phyloP scores from a whole-genome alignment of 176 grass and related monocot genomes.

The Tillandsia leiboldiana region DNA sequence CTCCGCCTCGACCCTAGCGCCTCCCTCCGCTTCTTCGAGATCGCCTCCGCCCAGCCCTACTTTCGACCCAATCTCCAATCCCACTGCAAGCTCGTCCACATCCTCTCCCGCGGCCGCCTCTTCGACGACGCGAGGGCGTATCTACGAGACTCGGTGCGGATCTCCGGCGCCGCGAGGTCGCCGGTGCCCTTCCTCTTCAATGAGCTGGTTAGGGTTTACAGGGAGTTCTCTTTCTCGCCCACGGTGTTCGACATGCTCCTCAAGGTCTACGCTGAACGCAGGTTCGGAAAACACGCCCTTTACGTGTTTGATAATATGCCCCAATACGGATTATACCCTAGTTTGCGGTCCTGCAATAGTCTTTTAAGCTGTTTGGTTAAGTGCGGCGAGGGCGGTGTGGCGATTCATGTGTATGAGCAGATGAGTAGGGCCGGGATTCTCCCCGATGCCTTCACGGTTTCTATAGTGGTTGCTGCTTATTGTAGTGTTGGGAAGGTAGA shows the following conservation, averaged over 20 bases:
- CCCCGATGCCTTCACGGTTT: conserved; percentile 58
- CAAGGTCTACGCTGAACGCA: conserved; percentile 37
- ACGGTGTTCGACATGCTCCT: conserved; percentile 77
- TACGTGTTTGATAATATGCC: conserved; percentile 81
- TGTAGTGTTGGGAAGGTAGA: conserved; percentile 35
- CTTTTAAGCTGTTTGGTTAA: conserved; percentile 61
- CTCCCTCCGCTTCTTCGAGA: conserved; percentile 47
- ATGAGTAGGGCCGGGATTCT: conserved; percentile 31
- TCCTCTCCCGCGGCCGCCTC: conserved; percentile 57
- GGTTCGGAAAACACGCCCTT: conserved; percentile 40
- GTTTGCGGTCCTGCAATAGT: conserved; percentile 65
- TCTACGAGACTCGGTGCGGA: conserved; percentile 38
- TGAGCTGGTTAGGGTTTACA: conserved; percentile 50
- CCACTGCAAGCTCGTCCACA: conserved; percentile 68
- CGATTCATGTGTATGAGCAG: conserved; percentile 50
- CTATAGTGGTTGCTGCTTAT: conserved; percentile 71
- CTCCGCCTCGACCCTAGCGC: conserved; percentile 61
- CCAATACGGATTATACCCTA: conserved; percentile 48
- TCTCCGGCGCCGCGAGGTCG: conserved; percentile 1
- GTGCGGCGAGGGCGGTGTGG: conserved; percentile 25
- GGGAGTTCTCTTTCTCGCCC: conserved; percentile 64
- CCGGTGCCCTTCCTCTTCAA: conserved; percentile 36
- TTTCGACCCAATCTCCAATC: conserved; percentile 37
- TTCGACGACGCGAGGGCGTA: conserved; percentile 34
- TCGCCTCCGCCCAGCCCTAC: conserved; percentile 25